Conservation (phyloP, 805 yeast species). For the Dipodascus geniculatus region DNA sequence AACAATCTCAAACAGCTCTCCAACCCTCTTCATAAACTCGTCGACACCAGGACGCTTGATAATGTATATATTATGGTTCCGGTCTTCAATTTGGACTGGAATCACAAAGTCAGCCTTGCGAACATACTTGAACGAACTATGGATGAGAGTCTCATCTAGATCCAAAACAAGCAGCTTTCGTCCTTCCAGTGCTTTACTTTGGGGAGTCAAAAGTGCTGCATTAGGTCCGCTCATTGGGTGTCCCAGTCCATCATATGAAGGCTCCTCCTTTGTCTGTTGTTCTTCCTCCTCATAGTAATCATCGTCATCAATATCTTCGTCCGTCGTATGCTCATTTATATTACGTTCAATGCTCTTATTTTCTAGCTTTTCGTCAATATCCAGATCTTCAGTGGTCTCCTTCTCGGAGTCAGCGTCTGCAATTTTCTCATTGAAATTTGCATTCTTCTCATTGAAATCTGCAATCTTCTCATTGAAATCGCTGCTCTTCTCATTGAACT, state of each 20-base stretch:
- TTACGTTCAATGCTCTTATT: too few relatives aligned
- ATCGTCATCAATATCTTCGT: not conserved
- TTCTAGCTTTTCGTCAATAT: not conserved
- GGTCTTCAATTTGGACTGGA: slow-evolving; percentile 92
- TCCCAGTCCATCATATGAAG: not conserved
- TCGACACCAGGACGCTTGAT: slow-evolving; percentile 97
- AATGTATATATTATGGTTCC: slow-evolving; percentile 87
- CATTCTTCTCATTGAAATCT: not conserved
- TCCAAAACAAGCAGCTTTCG: slow-evolving; percentile 85
- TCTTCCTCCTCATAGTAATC: not conserved
- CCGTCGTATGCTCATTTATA: not conserved
- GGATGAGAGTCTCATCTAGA: slow-evolving; percentile 92
- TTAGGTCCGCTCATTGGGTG: not conserved
- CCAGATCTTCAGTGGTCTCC: too few relatives aligned
- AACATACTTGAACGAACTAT: slow-evolving; percentile 83
- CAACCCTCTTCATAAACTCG: slow-evolving; percentile 73
- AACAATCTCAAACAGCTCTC: slow-evolving; percentile 83
- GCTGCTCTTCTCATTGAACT: not conserved
- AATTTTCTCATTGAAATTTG: too few relatives aligned
- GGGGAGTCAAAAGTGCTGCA: slow-evolving; percentile 39
- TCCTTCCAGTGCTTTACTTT: slow-evolving; percentile 36
- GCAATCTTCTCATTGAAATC: not conserved
- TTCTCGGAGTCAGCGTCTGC: too few relatives aligned
- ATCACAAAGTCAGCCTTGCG: slow-evolving; percentile 92
- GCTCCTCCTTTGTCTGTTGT: not conserved